Evolutionary conservation across 495 filamentous ascomycete genomes (phyloP).

Genomic region (Trichoderma orchidacearum): DNA sequence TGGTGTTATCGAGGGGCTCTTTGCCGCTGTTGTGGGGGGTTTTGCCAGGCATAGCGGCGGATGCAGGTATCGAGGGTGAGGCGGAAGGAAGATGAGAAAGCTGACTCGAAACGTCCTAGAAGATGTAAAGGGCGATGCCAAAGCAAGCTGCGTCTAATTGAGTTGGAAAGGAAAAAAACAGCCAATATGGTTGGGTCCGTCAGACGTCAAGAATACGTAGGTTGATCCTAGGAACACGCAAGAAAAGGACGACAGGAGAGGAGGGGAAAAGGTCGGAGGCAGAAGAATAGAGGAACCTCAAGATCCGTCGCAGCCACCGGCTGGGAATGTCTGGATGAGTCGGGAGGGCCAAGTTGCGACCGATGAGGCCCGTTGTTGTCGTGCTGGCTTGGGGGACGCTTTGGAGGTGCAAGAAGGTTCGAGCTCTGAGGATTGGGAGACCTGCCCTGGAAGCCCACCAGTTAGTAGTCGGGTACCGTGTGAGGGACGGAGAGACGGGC

Average conservation of each 20-base stretch:
- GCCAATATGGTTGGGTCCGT: background rate
- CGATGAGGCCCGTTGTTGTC: background rate
- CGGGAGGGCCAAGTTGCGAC: background rate
- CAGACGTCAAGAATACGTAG: background rate
- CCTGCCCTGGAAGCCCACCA: no score
- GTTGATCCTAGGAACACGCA: background rate
- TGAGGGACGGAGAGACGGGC: background rate
- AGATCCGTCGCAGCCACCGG: background rate
- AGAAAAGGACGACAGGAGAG: background rate
- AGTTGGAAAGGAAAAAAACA: background rate
- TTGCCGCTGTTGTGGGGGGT: conserved; percentile 60
- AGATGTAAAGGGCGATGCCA: background rate
- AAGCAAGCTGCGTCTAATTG: background rate
- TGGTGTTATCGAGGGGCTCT: conserved; percentile 55
- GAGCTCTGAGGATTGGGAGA: background rate
- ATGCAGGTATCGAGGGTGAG: conserved; percentile 4
- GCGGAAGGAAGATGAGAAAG: conserved; percentile 5
- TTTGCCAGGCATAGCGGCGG: conserved; percentile 42
- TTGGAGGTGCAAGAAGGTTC: background rate
- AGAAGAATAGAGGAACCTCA: background rate
- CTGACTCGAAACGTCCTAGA: background rate
- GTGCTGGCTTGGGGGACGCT: background rate
- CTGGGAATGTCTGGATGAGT: background rate
- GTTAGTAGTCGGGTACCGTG: no score
- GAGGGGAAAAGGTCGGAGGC: background rate